Base-by-base conservation (phyloP, 73 alveolate species). In the Loxodes magnus region DNA sequence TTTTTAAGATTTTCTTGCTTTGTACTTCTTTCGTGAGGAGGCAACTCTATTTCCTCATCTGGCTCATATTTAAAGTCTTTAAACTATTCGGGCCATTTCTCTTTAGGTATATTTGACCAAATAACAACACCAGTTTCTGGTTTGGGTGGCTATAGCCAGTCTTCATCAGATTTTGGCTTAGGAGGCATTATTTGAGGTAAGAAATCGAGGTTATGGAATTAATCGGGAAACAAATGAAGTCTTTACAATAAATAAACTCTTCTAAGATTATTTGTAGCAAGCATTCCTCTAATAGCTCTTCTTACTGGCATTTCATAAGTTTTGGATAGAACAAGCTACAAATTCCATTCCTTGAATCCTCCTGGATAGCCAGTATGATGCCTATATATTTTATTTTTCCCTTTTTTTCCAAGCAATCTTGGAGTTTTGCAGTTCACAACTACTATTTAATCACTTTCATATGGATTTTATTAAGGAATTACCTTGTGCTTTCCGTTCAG, bases 351-450 rank as follows among this genome's bases (percentile, higher is more conserved):
- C 23, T 69, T 46, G 2, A 75, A 42, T 2, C 71, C 74, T 10
- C 90, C 83, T 10, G 73, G 70, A 26, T 68, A 68, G 4, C 74
- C 74, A 6, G 90, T 59, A 52, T 75, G 72, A 31, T 59, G 74
- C 41, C 79, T 59, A 48, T 60, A 75, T 21, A 51, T 21, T 56
- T 64, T 60, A 14, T 43, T 38, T 30, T 33, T 6, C 37, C 56
- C 67, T 44, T 61, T 61, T 29, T 44, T 60, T 3, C 90, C 90
- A 16, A 79, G 51, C 1, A 69, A 65, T 30, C 21, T 39, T 19
- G 56, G 37, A n/a, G 67, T 31, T 3, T 43, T 23, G 10, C 72
- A 78, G 61, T 75, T 75, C 3, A 75, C 81, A 2, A 74, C 83
- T 2, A 75, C 65, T 3, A 57, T 59, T n/a, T 44, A 33, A 42